Evolutionary conservation across 1,284 basidiomycete genomes (phyloP).

Genomic region (Porodaedalea pini): DNA sequence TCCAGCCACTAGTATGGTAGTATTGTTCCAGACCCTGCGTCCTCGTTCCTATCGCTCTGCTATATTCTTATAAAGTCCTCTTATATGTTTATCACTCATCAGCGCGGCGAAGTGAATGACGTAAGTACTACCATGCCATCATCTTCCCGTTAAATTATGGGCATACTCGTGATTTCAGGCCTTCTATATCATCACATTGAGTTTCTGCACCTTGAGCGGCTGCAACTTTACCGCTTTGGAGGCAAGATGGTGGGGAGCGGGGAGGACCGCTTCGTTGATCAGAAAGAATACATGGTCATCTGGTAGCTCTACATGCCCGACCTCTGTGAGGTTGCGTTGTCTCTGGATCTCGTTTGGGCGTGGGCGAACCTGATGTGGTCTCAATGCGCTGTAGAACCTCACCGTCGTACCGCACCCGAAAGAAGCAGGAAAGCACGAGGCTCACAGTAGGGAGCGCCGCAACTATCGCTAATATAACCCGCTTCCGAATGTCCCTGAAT

Average conservation of each 20-base stretch:
- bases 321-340: constrained; percentile 20
- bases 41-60: no score
- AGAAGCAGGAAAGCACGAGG: constrained; percentile 5
- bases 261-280: constrained; percentile 14
- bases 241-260: constrained; percentile 13
- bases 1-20: no score
- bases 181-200: constrained; percentile 19
- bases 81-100: no score
- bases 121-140: no score
- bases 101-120: no score
- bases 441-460: background rate
- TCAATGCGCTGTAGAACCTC: constrained; percentile 13
- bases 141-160: no score
- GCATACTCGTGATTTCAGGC: no score
- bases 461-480: background rate
- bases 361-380: background rate
- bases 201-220: constrained; percentile 19
- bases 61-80: no score
- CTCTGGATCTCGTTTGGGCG: constrained; percentile 19
- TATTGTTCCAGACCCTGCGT: no score
- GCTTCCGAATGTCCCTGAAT: background rate
- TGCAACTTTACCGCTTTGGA: constrained; percentile 19
- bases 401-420: constrained; percentile 7
- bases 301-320: constrained; percentile 21
- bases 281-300: constrained; percentile 20